Evolutionary conservation across 768 basidiomycete species (phyloP).

Genomic region (Symmetrospora coprosmae): DNA sequence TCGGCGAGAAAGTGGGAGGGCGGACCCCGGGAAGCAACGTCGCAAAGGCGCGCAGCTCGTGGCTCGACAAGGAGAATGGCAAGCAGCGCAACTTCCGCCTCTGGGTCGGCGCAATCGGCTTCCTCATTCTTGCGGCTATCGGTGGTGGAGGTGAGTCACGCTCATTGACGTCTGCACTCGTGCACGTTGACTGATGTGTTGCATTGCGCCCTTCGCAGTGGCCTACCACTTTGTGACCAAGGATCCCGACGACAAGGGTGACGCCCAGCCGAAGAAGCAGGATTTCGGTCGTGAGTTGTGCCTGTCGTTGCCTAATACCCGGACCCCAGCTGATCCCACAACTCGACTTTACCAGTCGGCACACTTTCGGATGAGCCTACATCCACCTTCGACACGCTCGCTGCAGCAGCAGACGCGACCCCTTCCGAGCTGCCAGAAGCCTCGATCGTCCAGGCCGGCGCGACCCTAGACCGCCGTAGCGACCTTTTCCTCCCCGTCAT

Average conservation of each 20-base stretch:
- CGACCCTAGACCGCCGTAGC: not conserved
- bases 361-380: not conserved
- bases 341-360: not conserved
- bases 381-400: not conserved
- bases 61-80: not conserved
- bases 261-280: not conserved
- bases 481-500: not conserved
- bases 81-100: not conserved
- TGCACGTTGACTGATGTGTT: not conserved
- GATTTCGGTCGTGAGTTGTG: not conserved
- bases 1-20: conserved; percentile 8
- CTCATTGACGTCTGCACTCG: not conserved
- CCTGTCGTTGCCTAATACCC: not conserved
- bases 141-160: conserved; percentile 6
- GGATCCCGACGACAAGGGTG: not conserved
- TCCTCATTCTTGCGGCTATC: conserved; percentile 13
- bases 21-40: not conserved
- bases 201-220: not conserved
- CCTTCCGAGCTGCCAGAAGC: not conserved
- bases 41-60: not conserved
- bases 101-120: conserved; percentile 5
- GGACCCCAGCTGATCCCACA: too few species aligned
- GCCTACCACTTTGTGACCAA: conserved; percentile 7
- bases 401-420: too few species aligned
- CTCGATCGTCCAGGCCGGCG: not conserved